These are phyloP conservation scores for Phylloboletellus chloephorus DNA, from an alignment of 1,284 basidiomycete species.

Conservation along the genomic window DNA sequence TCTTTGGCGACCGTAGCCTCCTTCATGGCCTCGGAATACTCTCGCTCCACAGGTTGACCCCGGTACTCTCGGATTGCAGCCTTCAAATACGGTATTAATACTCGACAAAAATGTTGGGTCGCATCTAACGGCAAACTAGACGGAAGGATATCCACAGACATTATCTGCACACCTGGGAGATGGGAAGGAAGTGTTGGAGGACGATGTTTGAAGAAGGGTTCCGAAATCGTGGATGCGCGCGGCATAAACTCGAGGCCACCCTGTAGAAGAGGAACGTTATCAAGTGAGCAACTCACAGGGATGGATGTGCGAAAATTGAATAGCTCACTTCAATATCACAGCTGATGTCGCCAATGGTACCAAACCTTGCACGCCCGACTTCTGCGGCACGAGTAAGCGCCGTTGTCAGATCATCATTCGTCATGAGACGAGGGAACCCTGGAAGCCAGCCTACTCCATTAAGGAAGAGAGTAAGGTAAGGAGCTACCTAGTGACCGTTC, in stretches of 20 bases:
- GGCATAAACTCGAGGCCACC: constrained; percentile 83
- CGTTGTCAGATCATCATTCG: constrained; percentile 53
- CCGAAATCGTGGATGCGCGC: constrained; percentile 67
- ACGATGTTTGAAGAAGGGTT: constrained; percentile 61
- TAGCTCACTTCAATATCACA: constrained; percentile 70
- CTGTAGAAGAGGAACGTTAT: constrained; percentile 30
- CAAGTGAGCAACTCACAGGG: not conserved
- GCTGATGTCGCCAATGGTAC: constrained; percentile 78
- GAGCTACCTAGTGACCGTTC: constrained; percentile 66
- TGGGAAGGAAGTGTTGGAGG: constrained; percentile 39
- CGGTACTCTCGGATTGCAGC: constrained; percentile 45
- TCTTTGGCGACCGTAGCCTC: constrained; percentile 66
- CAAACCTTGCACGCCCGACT: constrained; percentile 53
- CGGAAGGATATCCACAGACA: constrained; percentile 87
- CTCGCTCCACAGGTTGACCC: constrained; percentile 18
- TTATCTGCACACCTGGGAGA: constrained; percentile 63
- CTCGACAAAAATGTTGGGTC: constrained; percentile 67
- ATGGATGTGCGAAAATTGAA: not conserved
- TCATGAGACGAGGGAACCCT: constrained; percentile 74
- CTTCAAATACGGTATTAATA: constrained; percentile 64
- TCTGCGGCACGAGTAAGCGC: constrained; percentile 48
- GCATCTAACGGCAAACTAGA: constrained; percentile 78
- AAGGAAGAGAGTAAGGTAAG: constrained; percentile 76
- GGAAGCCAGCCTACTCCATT: constrained; percentile 84
- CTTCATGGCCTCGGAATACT: constrained; percentile 45